These are phyloP conservation scores for Yamadazyma jaroonii DNA, from an alignment of 1,139 yeast genomes.

Conservation along the genomic window DNA sequence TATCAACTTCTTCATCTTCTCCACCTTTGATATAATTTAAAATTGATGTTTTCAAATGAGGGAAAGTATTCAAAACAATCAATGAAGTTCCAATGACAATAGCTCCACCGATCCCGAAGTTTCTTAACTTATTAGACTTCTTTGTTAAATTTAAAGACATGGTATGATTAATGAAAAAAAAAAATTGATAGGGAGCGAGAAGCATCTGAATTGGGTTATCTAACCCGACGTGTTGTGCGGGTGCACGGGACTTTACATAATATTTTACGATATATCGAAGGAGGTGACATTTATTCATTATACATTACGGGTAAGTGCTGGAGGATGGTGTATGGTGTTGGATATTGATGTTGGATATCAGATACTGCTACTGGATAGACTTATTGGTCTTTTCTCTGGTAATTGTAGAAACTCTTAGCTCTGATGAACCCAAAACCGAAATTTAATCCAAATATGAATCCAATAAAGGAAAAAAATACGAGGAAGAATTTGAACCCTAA, in stretches of 20 bases:
- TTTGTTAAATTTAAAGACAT: constrained; percentile 11
- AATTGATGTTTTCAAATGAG: constrained; percentile 40
- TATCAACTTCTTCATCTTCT: constrained; percentile 16
- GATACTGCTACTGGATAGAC: too few relatives aligned
- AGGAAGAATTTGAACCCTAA: constrained; percentile 56
- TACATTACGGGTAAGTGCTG: too few relatives aligned
- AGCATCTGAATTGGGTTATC: too few relatives aligned
- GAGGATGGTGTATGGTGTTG: too few relatives aligned
- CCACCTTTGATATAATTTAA: constrained; percentile 23
- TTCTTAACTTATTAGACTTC: constrained; percentile 6
- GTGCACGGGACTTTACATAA: too few relatives aligned
- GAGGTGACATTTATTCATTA: too few relatives aligned
- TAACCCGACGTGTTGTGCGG: too few relatives aligned
- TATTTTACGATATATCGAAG: too few relatives aligned
- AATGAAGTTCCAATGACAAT: constrained; percentile 44
- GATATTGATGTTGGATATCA: too few relatives aligned
- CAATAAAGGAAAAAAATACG: constrained; percentile 30
- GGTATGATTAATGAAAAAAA: too few relatives aligned
- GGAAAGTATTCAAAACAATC: constrained; percentile 48
- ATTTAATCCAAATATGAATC: constrained; percentile 34
- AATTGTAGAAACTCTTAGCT: constrained; percentile 45
- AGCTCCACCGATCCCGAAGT: constrained; percentile 27
- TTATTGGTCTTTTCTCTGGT: not conserved
- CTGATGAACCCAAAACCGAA: constrained; percentile 44
- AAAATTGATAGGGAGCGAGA: too few relatives aligned